Evolutionary conservation across 352 stramenopile genomes (phyloP).

Genomic region (Pythium chondricola): DNA sequence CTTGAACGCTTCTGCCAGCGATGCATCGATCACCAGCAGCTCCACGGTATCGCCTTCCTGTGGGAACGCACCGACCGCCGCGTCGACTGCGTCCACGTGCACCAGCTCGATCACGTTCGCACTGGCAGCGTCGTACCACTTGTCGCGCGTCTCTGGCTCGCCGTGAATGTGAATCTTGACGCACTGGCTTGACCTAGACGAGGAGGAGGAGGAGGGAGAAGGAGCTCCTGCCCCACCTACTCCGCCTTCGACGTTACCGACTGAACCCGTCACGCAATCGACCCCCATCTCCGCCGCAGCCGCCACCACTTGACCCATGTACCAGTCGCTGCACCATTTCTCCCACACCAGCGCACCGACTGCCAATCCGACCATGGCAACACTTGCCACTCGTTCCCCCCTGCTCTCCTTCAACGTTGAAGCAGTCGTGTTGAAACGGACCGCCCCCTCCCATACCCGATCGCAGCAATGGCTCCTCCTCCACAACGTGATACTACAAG

Average conservation of each 20-base stretch:
- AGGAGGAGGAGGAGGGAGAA: not conserved
- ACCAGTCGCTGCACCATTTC: slow-evolving; percentile 38
- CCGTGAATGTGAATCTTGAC: slow-evolving; percentile 36
- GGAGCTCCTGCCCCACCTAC: not conserved
- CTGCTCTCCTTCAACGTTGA: no score
- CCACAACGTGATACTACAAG: no score
- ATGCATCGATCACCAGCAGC: slow-evolving; percentile 28
- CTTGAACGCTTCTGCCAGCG: slow-evolving; percentile 11
- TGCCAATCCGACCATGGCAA: slow-evolving; percentile 1
- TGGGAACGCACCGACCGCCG: slow-evolving; percentile 35
- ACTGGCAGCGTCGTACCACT: slow-evolving; percentile 26
- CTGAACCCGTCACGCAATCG: not conserved
- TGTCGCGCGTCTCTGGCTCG: slow-evolving; percentile 35
- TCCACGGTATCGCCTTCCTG: slow-evolving; percentile 28
- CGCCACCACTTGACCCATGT: slow-evolving; percentile 35
- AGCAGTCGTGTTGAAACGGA: no score
- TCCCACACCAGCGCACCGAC: slow-evolving; percentile 30
- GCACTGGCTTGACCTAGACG: not conserved
- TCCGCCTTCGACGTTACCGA: not conserved
- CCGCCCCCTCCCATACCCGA: no score
- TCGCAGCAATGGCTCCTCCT: no score
- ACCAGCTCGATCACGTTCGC: slow-evolving; percentile 25
- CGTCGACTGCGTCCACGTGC: slow-evolving; percentile 15
- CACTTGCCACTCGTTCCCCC: no score
- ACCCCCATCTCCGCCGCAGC: not conserved